Conservation (phyloP, 257 asterid species). For the Capsicum chinense region DNA sequence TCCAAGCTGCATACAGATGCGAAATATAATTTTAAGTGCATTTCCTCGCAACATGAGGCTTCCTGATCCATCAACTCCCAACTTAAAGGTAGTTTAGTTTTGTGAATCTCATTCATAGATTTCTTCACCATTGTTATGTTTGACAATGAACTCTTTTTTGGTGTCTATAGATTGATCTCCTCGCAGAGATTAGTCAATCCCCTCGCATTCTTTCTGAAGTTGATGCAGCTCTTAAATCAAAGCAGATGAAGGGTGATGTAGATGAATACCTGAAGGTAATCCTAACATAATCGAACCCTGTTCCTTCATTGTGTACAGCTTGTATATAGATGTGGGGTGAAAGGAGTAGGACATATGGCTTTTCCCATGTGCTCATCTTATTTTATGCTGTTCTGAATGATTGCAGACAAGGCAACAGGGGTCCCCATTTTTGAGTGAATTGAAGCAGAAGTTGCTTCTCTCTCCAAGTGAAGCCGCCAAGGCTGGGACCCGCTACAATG, state of each 20-base stretch:
- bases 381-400: slow-evolving; percentile 11
- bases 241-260: slow-evolving; percentile 81
- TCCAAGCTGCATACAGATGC: slow-evolving; percentile 96
- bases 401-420: slow-evolving; percentile 84
- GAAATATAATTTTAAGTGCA: slow-evolving; percentile 93
- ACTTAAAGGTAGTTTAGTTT: slow-evolving; percentile 65
- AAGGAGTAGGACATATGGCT: background rate
- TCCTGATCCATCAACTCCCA: slow-evolving; percentile 97
- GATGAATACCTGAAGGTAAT: slow-evolving; percentile 92
- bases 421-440: slow-evolving; percentile 73
- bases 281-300: background rate
- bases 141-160: slow-evolving; percentile 19
- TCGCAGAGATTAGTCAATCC: slow-evolving; percentile 78
- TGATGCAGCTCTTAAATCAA: slow-evolving; percentile 86
- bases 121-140: slow-evolving; percentile 24
- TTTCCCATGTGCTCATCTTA: background rate
- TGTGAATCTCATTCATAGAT: background rate
- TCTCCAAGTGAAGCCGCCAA: slow-evolving; percentile 71
- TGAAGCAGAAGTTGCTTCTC: slow-evolving; percentile 88
- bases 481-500: slow-evolving; percentile 91
- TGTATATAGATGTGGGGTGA: background rate
- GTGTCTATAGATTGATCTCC: slow-evolving; percentile 73
- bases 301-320: background rate
- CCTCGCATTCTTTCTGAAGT: slow-evolving; percentile 96
- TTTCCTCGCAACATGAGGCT: slow-evolving; percentile 99